A percentile compares a stretch with the other conserved stretches of the same genome.
These are phyloP conservation scores for Pezicula carpinea DNA, from an alignment of 2,329 filamentous ascomycete genomes.

Conservation along the genomic window DNA sequence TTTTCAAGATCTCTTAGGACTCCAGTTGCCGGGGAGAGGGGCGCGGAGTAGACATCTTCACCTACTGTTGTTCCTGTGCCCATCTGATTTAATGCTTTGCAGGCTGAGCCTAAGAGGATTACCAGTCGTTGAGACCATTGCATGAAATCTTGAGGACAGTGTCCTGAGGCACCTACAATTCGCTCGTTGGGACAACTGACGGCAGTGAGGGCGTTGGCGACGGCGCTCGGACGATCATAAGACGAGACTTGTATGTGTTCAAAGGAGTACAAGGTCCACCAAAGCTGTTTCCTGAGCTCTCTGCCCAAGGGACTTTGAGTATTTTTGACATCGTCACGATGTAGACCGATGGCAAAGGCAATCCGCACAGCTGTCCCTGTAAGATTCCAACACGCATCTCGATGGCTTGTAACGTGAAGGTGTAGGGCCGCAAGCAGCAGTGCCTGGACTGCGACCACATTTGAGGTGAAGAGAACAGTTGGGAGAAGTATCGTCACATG, in stretches of 20 bases:
- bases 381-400: slow-evolving; percentile 37
- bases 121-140: slow-evolving; percentile 33
- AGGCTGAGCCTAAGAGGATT: slow-evolving; percentile 32
- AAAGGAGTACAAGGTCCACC: slow-evolving; percentile 32
- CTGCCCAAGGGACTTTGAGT: slow-evolving; percentile 30
- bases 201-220: slow-evolving; percentile 31
- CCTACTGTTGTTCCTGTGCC: neutral
- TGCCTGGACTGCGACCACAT: slow-evolving; percentile 35
- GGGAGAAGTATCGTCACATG: slow-evolving; percentile 35
- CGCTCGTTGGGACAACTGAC: slow-evolving; percentile 32
- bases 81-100: slow-evolving; percentile 30
- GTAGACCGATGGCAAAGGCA: slow-evolving; percentile 38
- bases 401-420: slow-evolving; percentile 40
- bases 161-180: slow-evolving; percentile 27
- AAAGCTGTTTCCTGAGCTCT: slow-evolving; percentile 27
- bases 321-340: slow-evolving; percentile 34
- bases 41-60: slow-evolving; percentile 33
- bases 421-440: slow-evolving; percentile 37
- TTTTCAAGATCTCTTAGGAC: slow-evolving; percentile 34
- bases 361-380: slow-evolving; percentile 38
- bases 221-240: slow-evolving; percentile 39
- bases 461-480: slow-evolving; percentile 38
- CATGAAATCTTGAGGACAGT: slow-evolving; percentile 32
- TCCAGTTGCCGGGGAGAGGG: slow-evolving; percentile 32
- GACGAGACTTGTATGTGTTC: slow-evolving; percentile 38